Percentiles rank a stretch among this genome's conserved stretches.
phyloP scores from a whole-genome alignment of 371 early-diverging fungal genomes.

The Chytridiales sp. region DNA sequence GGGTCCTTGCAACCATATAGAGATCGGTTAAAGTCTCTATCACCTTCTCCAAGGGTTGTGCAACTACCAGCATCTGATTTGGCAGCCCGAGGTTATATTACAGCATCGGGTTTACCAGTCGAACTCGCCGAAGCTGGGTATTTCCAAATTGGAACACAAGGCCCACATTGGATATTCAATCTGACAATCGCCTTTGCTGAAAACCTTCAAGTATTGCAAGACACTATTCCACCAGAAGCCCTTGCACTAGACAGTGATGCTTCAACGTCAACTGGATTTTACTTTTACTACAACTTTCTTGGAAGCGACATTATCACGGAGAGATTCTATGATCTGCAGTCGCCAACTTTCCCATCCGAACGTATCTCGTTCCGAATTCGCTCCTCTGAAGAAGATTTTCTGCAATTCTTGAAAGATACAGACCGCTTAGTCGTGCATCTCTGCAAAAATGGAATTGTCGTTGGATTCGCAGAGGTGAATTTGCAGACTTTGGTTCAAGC shows the following conservation, averaged over 20 bases:
- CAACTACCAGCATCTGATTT: no score
- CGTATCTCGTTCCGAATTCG: slow-evolving; percentile 44
- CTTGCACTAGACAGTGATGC: not conserved
- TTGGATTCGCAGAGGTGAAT: slow-evolving; percentile 41
- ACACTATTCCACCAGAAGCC: not conserved
- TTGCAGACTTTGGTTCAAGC: slow-evolving; percentile 18
- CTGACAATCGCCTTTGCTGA: slow-evolving; percentile 51
- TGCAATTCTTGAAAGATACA: slow-evolving; percentile 33
- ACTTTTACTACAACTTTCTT: slow-evolving; percentile 47
- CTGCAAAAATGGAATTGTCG: slow-evolving; percentile 20
- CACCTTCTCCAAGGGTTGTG: no score
- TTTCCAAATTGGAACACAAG: slow-evolving; percentile 45
- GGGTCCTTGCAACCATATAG: no score
- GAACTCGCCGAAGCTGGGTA: slow-evolving; percentile 38
- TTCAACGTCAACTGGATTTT: slow-evolving; percentile 16
- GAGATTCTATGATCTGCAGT: slow-evolving; percentile 32
- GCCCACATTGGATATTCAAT: slow-evolving; percentile 28
- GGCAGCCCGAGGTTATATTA: not conserved
- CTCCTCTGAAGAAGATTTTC: slow-evolving; percentile 21
- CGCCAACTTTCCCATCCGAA: slow-evolving; percentile 45
- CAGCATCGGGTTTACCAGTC: slow-evolving; percentile 25
- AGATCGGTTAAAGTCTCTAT: no score
- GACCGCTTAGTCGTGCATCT: slow-evolving; percentile 34
- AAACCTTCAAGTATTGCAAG: slow-evolving; percentile 34
- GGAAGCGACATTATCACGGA: slow-evolving; percentile 44